A percentile compares a stretch with the other conserved stretches of the same genome.
Conservation (phyloP, 2,329 filamentous ascomycete genomes). For the Lachnellula arida region DNA sequence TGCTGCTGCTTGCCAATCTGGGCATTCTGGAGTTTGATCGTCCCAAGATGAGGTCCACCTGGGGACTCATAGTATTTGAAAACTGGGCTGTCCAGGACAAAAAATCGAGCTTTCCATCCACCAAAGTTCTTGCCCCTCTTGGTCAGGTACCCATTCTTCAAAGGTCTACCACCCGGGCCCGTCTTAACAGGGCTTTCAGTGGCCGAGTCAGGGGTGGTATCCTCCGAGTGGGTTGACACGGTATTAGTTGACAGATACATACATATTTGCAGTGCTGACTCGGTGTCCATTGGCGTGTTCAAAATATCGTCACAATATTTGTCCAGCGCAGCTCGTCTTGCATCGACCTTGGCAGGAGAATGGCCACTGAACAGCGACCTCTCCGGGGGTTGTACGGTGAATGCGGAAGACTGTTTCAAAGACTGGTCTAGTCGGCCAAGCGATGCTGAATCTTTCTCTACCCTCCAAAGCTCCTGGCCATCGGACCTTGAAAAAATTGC, state of each 20-base stretch:
- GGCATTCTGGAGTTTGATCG: slow-evolving; percentile 84
- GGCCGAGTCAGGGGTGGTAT: slow-evolving; percentile 42
- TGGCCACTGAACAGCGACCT: slow-evolving; percentile 84
- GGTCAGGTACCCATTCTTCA: slow-evolving; percentile 86
- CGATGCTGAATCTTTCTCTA: slow-evolving; percentile 85
- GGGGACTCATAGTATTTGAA: slow-evolving; percentile 90
- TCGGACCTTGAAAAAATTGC: slow-evolving; percentile 77
- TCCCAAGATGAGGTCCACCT: slow-evolving; percentile 84
- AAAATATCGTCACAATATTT: slow-evolving; percentile 81
- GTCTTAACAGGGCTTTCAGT: slow-evolving; percentile 39
- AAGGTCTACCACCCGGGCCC: slow-evolving; percentile 60
- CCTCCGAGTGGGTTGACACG: slow-evolving; percentile 57
- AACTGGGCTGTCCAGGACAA: slow-evolving; percentile 63
- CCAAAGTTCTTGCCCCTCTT: slow-evolving; percentile 98
- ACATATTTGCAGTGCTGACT: slow-evolving; percentile 76
- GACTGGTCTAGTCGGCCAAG: slow-evolving; percentile 77
- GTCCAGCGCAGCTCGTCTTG: slow-evolving; percentile 74
- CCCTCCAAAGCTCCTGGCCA: slow-evolving; percentile 78
- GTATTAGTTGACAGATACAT: slow-evolving; percentile 73
- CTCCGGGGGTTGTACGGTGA: slow-evolving; percentile 76
- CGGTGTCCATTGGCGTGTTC: slow-evolving; percentile 74
- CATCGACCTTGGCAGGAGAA: slow-evolving; percentile 88
- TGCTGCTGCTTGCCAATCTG: slow-evolving; percentile 89
- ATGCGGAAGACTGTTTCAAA: slow-evolving; percentile 67
- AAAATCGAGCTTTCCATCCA: slow-evolving; percentile 88